These are phyloP conservation scores for Claviceps sorghi DNA, from an alignment of 2,329 filamentous ascomycete species.

Conservation along the genomic window DNA sequence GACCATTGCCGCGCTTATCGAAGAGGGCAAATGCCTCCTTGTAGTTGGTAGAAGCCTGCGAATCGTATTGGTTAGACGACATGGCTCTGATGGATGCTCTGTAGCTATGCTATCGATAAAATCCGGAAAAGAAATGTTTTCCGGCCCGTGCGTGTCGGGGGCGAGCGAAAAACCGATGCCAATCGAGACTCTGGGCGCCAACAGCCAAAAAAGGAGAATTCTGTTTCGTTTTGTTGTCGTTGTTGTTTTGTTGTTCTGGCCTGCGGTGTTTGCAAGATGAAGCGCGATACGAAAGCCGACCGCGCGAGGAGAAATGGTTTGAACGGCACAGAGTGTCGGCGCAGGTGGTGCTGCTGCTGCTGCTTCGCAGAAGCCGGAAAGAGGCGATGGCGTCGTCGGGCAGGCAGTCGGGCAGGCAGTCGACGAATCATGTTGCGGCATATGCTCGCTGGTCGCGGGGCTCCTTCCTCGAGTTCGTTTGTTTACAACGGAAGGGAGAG, in stretches of 20 bases:
- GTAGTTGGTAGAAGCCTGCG: slow-evolving; percentile 84
- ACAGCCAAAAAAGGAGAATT: neutral
- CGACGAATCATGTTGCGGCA: slow-evolving; percentile 6
- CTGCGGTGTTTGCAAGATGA: neutral
- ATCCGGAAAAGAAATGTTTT: neutral
- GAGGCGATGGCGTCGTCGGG: neutral
- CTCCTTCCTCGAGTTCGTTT: slow-evolving; percentile 3
- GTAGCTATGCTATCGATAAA: slow-evolving; percentile 1
- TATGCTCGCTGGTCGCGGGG: slow-evolving; percentile 1
- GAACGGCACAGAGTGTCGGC: too few species aligned
- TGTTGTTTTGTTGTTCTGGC: neutral
- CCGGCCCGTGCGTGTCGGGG: neutral
- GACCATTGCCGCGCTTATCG: slow-evolving; percentile 96
- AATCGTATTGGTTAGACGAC: slow-evolving; percentile 38
- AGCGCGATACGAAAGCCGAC: neutral
- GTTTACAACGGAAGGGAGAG: slow-evolving; percentile 3
- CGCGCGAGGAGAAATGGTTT: neutral
- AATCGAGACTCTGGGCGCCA: neutral
- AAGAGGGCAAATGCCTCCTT: slow-evolving; percentile 99
- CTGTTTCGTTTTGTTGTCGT: too few species aligned
- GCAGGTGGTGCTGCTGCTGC: neutral
- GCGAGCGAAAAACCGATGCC: neutral
- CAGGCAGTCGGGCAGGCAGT: neutral
- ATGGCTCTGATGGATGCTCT: slow-evolving; percentile 14
- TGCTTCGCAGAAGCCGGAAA: neutral